Evolutionary conservation across 805 yeast species (phyloP), one percentile per base, ranked within the genome.

Genomic region (Yueomyces sp.): DNA sequence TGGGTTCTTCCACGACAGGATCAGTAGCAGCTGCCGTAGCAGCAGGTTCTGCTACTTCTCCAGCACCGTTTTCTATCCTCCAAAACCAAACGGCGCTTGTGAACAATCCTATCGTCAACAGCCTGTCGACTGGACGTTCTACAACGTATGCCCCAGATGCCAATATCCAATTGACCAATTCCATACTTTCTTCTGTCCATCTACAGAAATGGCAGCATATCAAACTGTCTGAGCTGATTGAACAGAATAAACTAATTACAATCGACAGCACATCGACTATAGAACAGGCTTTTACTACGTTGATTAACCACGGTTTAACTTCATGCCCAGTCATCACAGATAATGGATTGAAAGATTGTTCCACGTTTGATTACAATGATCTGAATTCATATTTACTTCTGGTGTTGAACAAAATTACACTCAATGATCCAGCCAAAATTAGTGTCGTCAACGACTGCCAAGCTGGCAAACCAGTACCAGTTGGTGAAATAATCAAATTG

Each of bases 281-380:
- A 27, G 96, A 90, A 60, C 72, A 77, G 44, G 96, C 97, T 2
- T 92, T 85, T 65, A 86, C 87, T 54, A 78, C 81, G 3, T 69
- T 90, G 55, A 72, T 74, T 31, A 65, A 71, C 32, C 73, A 88
- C 60, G 79, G 81, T 49, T 72, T 92, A 55, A 90, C 96, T 2
- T 81, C 94, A 12, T 67, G 92, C 44, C 97, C 98, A 0, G 92
- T 90, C 19, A 75, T 72, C 48, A 67, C 71, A 40, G 66, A 54
- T 45, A 66, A 69, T 2, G 67, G 70, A 42, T 85, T 78, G 51
- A 65, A 79, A 51, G 74, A 80, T 50, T 85, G 92, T 55, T 70
- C 82, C 47, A 82, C 95, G 2, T 90, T 90, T 61, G 98, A 92
- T 63, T 92, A 86, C 64, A 74, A 90, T 30, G 96, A 90, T 64